Percentiles rank a stretch among this genome's conserved stretches.
Conservation (phyloP, 139 green algal genomes). For the Chlorella sp. region DNA sequence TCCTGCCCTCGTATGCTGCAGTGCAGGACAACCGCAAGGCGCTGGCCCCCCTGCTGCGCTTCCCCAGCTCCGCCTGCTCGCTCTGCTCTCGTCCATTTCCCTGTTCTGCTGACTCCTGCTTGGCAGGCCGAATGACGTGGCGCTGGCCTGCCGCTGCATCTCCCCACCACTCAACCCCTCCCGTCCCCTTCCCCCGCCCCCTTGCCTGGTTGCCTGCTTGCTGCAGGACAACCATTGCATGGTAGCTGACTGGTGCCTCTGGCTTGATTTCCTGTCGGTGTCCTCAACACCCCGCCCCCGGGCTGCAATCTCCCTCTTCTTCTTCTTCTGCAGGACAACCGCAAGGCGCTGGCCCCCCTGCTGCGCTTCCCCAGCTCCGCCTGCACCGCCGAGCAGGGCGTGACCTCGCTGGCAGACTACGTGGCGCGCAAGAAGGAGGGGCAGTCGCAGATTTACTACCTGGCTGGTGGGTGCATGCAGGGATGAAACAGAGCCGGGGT, state of each 20-base stretch:
- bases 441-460: conserved; percentile 96
- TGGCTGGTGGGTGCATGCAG: conserved; percentile 71
- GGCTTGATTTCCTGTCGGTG: too few relatives aligned
- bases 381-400: not conserved
- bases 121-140: not conserved
- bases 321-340: conserved; percentile 16
- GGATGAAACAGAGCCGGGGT: too few relatives aligned
- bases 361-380: conserved; percentile 20
- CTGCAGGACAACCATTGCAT: conserved; percentile 7
- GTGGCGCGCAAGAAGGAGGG: conserved; percentile 89
- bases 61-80: not conserved
- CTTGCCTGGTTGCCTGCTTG: not conserved
- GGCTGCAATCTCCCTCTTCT: not conserved
- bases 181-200: not conserved
- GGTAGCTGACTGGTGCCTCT: too few relatives aligned
- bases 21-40: too few relatives aligned
- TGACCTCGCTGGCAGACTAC: conserved; percentile 87
- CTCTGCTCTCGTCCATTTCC: not conserved
- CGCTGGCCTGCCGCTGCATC: too few relatives aligned
- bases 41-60: not conserved
- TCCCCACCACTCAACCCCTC: not conserved
- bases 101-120: not conserved
- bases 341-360: conserved; percentile 14
- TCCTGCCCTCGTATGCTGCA: too few relatives aligned
- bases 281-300: not conserved